Conservation (phyloP, 2,329 filamentous ascomycete species). For the Cyclaneusma minus region DNA sequence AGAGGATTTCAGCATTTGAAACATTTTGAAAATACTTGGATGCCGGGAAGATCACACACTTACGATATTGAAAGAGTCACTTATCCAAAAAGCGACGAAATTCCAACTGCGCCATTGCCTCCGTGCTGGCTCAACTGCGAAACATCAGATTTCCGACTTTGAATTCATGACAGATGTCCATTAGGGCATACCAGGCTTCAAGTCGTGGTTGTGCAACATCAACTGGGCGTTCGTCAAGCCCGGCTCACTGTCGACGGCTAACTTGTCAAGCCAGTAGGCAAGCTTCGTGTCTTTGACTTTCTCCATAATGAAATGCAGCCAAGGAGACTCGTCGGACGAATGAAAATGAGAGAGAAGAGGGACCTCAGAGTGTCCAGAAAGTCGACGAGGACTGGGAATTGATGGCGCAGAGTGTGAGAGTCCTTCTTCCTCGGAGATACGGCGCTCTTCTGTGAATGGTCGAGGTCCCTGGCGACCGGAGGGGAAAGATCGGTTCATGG, state of each 20-base stretch:
- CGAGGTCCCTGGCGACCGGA: too few species aligned
- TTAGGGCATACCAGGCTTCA: constrained; percentile 49
- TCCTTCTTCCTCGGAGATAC: not conserved
- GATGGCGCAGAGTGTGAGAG: not conserved
- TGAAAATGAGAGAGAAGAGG: not conserved
- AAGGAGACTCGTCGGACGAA: constrained; percentile 15
- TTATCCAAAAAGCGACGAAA: constrained; percentile 78
- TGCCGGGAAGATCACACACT: constrained; percentile 12
- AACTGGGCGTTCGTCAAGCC: constrained; percentile 66
- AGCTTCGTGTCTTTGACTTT: constrained; percentile 14
- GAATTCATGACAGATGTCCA: constrained; percentile 6
- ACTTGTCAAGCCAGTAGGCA: constrained; percentile 29
- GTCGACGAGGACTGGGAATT: not conserved
- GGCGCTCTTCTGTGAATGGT: too few species aligned
- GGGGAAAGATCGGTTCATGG: not conserved
- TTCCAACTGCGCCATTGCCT: constrained; percentile 80
- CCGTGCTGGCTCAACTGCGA: constrained; percentile 54
- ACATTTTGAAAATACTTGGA: not conserved
- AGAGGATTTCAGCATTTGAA: constrained; percentile 12
- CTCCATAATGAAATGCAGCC: constrained; percentile 25
- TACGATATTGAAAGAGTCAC: constrained; percentile 69
- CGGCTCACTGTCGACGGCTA: constrained; percentile 57
- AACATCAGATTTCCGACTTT: constrained; percentile 4
- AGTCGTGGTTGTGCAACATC: constrained; percentile 74
- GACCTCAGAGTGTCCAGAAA: not conserved